Evolutionary conservation across 1,284 basidiomycete species (phyloP).

Genomic region (Sanghuangporus weigelae): DNA sequence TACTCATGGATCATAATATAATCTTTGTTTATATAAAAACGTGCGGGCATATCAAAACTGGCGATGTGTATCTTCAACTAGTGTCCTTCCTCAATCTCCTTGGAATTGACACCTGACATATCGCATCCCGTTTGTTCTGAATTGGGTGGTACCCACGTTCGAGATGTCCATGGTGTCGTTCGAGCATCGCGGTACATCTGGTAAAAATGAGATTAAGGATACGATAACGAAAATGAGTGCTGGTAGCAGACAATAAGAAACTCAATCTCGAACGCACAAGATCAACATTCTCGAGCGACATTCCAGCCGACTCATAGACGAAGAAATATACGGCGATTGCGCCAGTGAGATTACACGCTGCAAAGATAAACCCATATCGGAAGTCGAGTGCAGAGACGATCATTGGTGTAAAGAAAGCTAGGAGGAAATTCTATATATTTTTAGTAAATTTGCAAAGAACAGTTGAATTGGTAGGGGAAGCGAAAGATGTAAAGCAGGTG

Average conservation of each 20-base stretch:
- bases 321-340: slow-evolving; percentile 70
- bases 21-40: no score
- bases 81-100: no score
- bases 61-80: no score
- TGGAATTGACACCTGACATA: neutral
- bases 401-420: slow-evolving; percentile 74
- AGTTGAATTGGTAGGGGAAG: neutral
- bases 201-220: slow-evolving; percentile 37
- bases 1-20: no score
- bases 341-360: slow-evolving; percentile 51
- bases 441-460: neutral
- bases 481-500: neutral
- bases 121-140: neutral
- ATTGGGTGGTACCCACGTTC: neutral
- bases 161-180: neutral
- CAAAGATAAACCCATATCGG: slow-evolving; percentile 69
- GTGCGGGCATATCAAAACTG: no score
- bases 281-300: slow-evolving; percentile 69
- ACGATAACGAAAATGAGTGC: neutral
- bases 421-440: slow-evolving; percentile 53
- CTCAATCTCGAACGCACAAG: slow-evolving; percentile 29
- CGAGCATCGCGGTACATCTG: neutral
- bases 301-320: slow-evolving; percentile 70
- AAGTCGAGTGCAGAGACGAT: slow-evolving; percentile 53
- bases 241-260: neutral